These are phyloP conservation scores for Fraxinus sp. DNA, from an alignment of 305 asterid genomes.

Conservation along the genomic window DNA sequence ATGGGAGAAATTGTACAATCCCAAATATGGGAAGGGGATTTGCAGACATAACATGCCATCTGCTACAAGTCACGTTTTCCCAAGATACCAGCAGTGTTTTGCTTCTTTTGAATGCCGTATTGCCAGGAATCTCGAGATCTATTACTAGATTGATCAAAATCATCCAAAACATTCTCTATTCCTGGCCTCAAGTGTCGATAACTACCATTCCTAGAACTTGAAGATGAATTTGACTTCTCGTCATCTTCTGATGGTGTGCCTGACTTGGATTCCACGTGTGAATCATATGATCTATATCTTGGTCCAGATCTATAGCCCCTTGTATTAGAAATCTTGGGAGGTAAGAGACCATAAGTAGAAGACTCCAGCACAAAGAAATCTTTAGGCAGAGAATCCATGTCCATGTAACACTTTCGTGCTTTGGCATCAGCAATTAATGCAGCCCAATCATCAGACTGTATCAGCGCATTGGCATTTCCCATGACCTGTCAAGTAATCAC, in stretches of 20 bases:
- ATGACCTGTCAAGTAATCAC: slow-evolving; percentile 55
- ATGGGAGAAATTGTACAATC: slow-evolving; percentile 14
- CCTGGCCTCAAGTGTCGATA: slow-evolving; percentile 57
- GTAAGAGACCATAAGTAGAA: slow-evolving; percentile 40
- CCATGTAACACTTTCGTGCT: slow-evolving; percentile 76
- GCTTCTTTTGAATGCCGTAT: slow-evolving; percentile 62
- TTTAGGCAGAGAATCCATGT: slow-evolving; percentile 91
- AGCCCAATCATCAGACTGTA: slow-evolving; percentile 95
- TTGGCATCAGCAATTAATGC: slow-evolving; percentile 82
- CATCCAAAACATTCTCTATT: slow-evolving; percentile 56
- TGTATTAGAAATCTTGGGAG: slow-evolving; percentile 48
- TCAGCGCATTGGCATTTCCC: slow-evolving; percentile 90
- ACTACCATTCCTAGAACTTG: slow-evolving; percentile 59
- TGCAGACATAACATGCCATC: slow-evolving; percentile 19
- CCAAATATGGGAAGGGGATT: slow-evolving; percentile 7
- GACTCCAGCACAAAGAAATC: slow-evolving; percentile 63
- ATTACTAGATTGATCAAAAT: slow-evolving; percentile 63
- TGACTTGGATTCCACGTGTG: slow-evolving; percentile 72
- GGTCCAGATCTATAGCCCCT: slow-evolving; percentile 72
- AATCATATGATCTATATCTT: slow-evolving; percentile 70
- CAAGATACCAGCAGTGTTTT: slow-evolving; percentile 49
- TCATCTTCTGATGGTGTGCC: slow-evolving; percentile 94
- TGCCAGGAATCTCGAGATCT: slow-evolving; percentile 78
- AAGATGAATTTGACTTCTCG: slow-evolving; percentile 54
- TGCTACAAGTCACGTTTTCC: slow-evolving; percentile 65